Percentiles rank a stretch among this genome's conserved stretches.
Conservation (phyloP, 2,329 filamentous ascomycete species). For the Stagonosporopsis tanaceti region DNA sequence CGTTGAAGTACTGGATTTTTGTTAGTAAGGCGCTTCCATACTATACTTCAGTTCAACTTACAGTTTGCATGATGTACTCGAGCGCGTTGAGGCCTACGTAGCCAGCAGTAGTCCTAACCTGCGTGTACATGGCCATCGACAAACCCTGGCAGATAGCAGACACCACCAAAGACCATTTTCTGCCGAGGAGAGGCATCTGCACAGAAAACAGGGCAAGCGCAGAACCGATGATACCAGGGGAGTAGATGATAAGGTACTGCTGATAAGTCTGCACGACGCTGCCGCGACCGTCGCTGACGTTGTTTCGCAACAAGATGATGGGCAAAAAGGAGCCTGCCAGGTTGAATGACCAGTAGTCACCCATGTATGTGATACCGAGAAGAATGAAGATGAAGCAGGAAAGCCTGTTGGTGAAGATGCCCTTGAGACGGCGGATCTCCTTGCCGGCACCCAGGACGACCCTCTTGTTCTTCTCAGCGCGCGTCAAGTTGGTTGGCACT, state of each 20-base stretch:
- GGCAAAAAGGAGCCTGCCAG: constrained; percentile 38
- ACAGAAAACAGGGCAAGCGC: constrained; percentile 34
- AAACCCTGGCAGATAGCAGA: constrained; percentile 39
- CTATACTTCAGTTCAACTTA: constrained; percentile 6
- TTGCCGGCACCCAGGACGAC: constrained; percentile 32
- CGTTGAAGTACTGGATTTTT: constrained; percentile 36
- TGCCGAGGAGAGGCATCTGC: constrained; percentile 38
- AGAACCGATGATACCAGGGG: constrained; percentile 39
- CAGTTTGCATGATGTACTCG: constrained; percentile 46
- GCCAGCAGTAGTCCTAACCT: constrained; percentile 35
- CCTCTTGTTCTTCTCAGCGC: constrained; percentile 29
- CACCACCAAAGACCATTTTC: constrained; percentile 42
- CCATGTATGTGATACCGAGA: constrained; percentile 40
- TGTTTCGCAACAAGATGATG: constrained; percentile 41
- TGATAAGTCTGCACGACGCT: constrained; percentile 37
- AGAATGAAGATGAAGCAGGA: constrained; percentile 37
- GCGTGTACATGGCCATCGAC: constrained; percentile 43
- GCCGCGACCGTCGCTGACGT: constrained; percentile 33
- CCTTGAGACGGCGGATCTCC: constrained; percentile 38
- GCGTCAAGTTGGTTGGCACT: constrained; percentile 8
- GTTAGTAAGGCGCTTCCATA: not conserved
- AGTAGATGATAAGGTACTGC: constrained; percentile 43
- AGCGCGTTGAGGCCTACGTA: constrained; percentile 41
- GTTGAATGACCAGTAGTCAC: constrained; percentile 46
- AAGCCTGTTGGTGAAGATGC: constrained; percentile 38